Percentiles rank a stretch among this genome's conserved stretches.
phyloP scores from a whole-genome alignment of 2,329 filamentous ascomycete species.

The Ilyonectria mors-panacis region DNA sequence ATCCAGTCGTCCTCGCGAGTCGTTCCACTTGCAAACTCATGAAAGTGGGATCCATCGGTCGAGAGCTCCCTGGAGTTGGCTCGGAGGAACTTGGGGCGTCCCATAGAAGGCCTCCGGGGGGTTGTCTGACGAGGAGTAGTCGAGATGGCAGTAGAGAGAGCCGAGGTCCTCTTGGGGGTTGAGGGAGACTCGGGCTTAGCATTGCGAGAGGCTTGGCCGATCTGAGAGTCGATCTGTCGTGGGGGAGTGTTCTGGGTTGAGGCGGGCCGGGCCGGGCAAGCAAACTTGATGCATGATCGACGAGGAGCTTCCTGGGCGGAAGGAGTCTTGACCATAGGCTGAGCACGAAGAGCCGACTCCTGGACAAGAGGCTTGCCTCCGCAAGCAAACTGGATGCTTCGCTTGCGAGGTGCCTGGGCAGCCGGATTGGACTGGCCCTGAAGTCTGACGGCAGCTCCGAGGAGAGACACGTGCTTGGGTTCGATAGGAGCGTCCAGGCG shows the following conservation, averaged over 20 bases:
- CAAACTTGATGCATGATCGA: constrained; percentile 81
- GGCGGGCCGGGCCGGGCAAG: constrained; percentile 72
- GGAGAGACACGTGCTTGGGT: constrained; percentile 45
- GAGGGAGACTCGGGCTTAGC: constrained; percentile 48
- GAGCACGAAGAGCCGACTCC: constrained; percentile 56
- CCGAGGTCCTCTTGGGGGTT: constrained; percentile 51
- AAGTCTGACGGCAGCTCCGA: constrained; percentile 42
- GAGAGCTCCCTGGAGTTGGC: constrained; percentile 66
- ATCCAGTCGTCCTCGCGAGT: constrained; percentile 94
- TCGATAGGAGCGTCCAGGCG: constrained; percentile 53
- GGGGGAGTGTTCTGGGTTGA: constrained; percentile 58
- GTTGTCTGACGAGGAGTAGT: constrained; percentile 45
- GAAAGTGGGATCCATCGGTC: constrained; percentile 77
- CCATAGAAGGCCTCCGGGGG: constrained; percentile 43
- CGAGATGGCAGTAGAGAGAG: constrained; percentile 37
- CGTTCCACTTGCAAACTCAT: constrained; percentile 91
- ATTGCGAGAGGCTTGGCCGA: constrained; percentile 27
- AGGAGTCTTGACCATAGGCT: constrained; percentile 52
- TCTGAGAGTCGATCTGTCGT: constrained; percentile 35
- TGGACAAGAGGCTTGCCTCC: constrained; percentile 71
- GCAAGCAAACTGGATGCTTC: constrained; percentile 94
- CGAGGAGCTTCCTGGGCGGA: constrained; percentile 60
- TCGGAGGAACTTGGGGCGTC: constrained; percentile 63
- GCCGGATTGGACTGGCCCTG: constrained; percentile 58
- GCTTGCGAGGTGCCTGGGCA: constrained; percentile 71